A percentile compares a stretch with the other conserved stretches of the same genome.
phyloP scores from a whole-genome alignment of 2,329 filamentous ascomycete species.

The Tothia fuscella region DNA sequence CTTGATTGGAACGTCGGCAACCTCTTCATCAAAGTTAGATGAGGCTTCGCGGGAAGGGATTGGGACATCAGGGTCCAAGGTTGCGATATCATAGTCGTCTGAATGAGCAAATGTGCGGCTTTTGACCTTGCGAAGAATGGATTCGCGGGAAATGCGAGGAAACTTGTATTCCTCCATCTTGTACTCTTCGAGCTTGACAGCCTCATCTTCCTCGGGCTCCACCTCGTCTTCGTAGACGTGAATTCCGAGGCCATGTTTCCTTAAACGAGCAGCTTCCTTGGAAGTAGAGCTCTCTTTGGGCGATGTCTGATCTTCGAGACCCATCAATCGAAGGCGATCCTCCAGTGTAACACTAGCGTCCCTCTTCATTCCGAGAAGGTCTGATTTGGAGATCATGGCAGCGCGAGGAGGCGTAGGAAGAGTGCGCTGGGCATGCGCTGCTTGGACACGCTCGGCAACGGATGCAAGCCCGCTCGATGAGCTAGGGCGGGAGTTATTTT shows the following conservation, averaged over 20 bases:
- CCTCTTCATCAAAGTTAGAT: constrained; percentile 46
- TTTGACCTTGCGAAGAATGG: constrained; percentile 80
- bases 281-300: background rate
- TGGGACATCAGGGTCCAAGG: constrained; percentile 74
- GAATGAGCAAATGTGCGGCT: constrained; percentile 33
- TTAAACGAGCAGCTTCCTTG: constrained; percentile 27
- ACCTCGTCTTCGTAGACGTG: constrained; percentile 25
- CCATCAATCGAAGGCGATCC: constrained; percentile 78
- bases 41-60: constrained; percentile 73
- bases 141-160: constrained; percentile 82
- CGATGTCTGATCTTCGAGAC: constrained; percentile 48
- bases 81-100: constrained; percentile 46
- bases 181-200: background rate
- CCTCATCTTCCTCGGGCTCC: constrained; percentile 20
- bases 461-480: constrained; percentile 54
- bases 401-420: constrained; percentile 61
- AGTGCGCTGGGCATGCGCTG: constrained; percentile 50
- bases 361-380: constrained; percentile 64
- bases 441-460: constrained; percentile 60
- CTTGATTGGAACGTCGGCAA: constrained; percentile 55
- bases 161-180: constrained; percentile 39
- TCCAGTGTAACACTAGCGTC: constrained; percentile 74
- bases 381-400: constrained; percentile 58
- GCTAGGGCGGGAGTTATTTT: constrained; percentile 32
- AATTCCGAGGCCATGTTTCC: constrained; percentile 16